phyloP scores from a whole-genome alignment of 257 asterid species.

The Nicotiana tomentosiformis region DNA sequence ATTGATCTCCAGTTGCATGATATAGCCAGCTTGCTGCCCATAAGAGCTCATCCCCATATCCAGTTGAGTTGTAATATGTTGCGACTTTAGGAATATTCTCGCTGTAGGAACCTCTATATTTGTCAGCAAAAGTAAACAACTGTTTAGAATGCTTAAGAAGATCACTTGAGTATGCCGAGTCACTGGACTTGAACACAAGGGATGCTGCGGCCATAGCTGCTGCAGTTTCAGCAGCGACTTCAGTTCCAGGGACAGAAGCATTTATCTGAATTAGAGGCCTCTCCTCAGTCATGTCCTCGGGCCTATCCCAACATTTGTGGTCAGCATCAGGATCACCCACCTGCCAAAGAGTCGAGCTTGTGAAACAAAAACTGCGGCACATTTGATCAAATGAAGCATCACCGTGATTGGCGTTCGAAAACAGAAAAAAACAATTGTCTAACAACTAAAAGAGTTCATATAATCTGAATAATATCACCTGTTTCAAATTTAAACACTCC shows the following conservation, averaged over 20 bases:
- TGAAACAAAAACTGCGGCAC: background rate
- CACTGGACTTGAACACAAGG: slow-evolving; percentile 47
- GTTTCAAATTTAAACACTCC: background rate
- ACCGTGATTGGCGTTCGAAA: background rate
- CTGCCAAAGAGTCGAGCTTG: slow-evolving; percentile 24
- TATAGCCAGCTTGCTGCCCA: slow-evolving; percentile 98
- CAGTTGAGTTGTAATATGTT: slow-evolving; percentile 71
- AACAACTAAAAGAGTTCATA: background rate
- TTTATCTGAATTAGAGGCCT: slow-evolving; percentile 71
- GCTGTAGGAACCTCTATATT: slow-evolving; percentile 52
- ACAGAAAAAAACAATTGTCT: background rate
- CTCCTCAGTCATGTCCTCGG: slow-evolving; percentile 54
- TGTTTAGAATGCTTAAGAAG: slow-evolving; percentile 72
- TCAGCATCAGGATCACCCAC: slow-evolving; percentile 66
- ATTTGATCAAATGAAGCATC: background rate
- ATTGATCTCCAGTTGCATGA: slow-evolving; percentile 65
- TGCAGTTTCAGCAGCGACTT: slow-evolving; percentile 85
- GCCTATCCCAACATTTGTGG: slow-evolving; percentile 79
- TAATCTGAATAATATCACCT: background rate
- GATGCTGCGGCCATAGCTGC: slow-evolving; percentile 91
- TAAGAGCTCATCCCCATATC: slow-evolving; percentile 88
- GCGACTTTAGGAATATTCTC: slow-evolving; percentile 57
- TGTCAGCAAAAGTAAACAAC: slow-evolving; percentile 65
- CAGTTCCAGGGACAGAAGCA: slow-evolving; percentile 61
- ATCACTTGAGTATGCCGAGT: slow-evolving; percentile 43